Conservation (phyloP, 1,284 basidiomycete species). For the Tilletia horrida region DNA sequence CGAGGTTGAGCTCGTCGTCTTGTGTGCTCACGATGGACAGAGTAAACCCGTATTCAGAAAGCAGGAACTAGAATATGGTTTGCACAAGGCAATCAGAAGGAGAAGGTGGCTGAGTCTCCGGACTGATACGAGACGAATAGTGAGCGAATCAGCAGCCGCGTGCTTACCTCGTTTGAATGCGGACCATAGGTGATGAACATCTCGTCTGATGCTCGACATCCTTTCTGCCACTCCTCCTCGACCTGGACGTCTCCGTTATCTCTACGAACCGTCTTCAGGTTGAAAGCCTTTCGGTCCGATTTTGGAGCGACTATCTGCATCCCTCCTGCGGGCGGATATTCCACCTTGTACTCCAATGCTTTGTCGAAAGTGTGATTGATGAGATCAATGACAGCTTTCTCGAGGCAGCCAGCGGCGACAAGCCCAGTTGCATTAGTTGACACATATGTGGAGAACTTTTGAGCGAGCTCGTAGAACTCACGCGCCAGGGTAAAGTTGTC, state of each 20-base stretch:
- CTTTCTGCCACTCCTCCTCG: not conserved
- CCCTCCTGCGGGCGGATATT: not conserved
- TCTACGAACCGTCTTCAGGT: not conserved
- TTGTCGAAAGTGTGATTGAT: conserved; percentile 12
- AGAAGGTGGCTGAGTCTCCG: not conserved
- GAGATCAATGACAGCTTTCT: conserved; percentile 5
- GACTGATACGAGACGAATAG: not conserved
- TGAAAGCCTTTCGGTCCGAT: not conserved
- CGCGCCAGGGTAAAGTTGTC: conserved; percentile 14
- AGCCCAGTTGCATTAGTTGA: too few relatives aligned
- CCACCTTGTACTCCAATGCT: conserved; percentile 2
- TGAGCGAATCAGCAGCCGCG: not conserved
- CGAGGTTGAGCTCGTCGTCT: not conserved
- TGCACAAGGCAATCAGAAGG: not conserved
- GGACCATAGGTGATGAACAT: conserved; percentile 13
- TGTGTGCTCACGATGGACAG: not conserved
- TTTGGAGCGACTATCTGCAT: conserved; percentile 10
- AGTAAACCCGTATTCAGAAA: conserved; percentile 8
- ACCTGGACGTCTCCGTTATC: not conserved
- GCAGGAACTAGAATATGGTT: not conserved
- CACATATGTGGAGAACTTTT: too few relatives aligned
- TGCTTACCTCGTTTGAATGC: conserved; percentile 15
- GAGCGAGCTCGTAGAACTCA: too few relatives aligned
- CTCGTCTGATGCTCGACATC: conserved; percentile 10
- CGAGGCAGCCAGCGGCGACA: not conserved